Base-by-base conservation (phyloP, 495 filamentous ascomycete genomes). In the Hypoxylon fuscum region DNA sequence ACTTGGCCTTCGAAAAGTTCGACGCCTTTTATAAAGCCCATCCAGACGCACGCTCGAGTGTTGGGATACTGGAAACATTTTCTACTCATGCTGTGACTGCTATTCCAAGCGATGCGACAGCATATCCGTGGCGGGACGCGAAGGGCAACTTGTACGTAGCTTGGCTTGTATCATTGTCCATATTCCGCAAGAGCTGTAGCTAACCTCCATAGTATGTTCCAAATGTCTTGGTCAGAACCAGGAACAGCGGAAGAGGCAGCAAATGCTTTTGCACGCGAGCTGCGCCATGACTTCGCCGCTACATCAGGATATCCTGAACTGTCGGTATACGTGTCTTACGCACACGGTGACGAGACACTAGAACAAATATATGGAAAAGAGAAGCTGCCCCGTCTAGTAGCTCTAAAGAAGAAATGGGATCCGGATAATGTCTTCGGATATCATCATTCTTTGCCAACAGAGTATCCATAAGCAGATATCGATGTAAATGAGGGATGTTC, bases 261-360 rank as follows among this genome's bases (percentile, higher is more conserved):
- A 12, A 42, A 47, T 27, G 2, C 17, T 29, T 17, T 63, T 5
- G 64, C 20, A 9, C 29, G 18, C 1, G 41, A 55, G 10, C 34
- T 67, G 17, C 62, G 68, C 37, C 29, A 50, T 2, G 46, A 69
- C 7, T 62, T 68, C 23, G 43, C 51, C 25, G 42, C 57, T 31
- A 59, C 62, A 3, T 69, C 58, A 15, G 71, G 72, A 10, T 73
- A 67, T 40, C 18, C 38, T 17, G 64, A 58, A 11, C 55, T 72
- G 12, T 48, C 65, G 10, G 49, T 68, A 10, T 81, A 80, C 43
- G 62, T 78, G 27, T 76, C 68, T 35, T 80, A 76, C 53, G 71
- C 69, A 10, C 59, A 68, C 35, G 75, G 78, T 15, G 75, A 81
- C 44, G 77, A 82, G 52, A 64, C 51, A 4, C 60, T 63, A 1